These are phyloP conservation scores for Kodamaea neixiangensis DNA, from an alignment of 805 yeast species.

Conservation along the genomic window DNA sequence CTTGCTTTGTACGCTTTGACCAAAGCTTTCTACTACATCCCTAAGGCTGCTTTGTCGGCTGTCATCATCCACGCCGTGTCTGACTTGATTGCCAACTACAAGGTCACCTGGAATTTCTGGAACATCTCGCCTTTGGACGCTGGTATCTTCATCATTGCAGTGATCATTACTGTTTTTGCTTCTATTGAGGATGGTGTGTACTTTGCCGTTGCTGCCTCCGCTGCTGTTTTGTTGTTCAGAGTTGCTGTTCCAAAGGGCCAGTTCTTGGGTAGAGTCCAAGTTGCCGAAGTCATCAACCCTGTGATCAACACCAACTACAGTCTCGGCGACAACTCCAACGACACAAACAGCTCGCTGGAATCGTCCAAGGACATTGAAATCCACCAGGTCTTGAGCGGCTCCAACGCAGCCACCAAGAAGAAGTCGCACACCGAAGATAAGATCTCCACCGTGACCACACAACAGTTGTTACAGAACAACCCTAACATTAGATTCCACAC, in stretches of 20 bases:
- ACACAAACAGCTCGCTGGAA: slow-evolving; percentile 16
- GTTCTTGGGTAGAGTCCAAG: slow-evolving; percentile 76
- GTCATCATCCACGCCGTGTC: slow-evolving; percentile 92
- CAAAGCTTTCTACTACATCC: slow-evolving; percentile 81
- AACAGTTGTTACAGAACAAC: slow-evolving; percentile 26
- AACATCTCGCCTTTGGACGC: slow-evolving; percentile 72
- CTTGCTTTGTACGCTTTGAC: slow-evolving; percentile 86
- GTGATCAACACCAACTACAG: slow-evolving; percentile 25
- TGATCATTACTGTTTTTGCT: slow-evolving; percentile 72
- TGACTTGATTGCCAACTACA: slow-evolving; percentile 74
- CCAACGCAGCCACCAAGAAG: slow-evolving; percentile 23
- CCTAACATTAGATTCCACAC: slow-evolving; percentile 50
- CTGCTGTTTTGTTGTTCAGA: slow-evolving; percentile 70
- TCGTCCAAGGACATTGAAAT: slow-evolving; percentile 40
- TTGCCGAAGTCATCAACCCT: slow-evolving; percentile 73
- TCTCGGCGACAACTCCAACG: slow-evolving; percentile 7
- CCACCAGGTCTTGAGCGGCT: slow-evolving; percentile 43
- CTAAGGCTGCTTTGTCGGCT: slow-evolving; percentile 84
- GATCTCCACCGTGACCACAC: slow-evolving; percentile 15
- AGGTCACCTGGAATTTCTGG: slow-evolving; percentile 69
- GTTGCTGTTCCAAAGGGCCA: slow-evolving; percentile 79
- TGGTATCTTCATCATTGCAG: slow-evolving; percentile 70
- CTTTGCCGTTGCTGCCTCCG: slow-evolving; percentile 84
- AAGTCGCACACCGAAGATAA: slow-evolving; percentile 17
- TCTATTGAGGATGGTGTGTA: slow-evolving; percentile 88